These are phyloP conservation scores for Solanum peruvianum DNA, from an alignment of 257 asterid species.

Conservation along the genomic window DNA sequence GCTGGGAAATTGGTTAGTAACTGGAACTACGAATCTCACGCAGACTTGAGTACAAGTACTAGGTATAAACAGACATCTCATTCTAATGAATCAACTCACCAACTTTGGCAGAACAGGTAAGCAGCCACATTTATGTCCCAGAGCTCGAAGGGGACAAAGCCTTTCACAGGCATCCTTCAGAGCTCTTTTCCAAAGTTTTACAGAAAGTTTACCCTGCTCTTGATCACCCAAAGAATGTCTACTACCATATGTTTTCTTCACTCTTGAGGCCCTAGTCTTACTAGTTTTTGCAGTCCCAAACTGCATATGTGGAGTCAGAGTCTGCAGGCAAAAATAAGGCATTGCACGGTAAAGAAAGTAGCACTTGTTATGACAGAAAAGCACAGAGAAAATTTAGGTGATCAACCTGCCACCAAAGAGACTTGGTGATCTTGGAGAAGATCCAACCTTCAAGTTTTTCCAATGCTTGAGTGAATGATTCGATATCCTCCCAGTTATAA, in stretches of 20 bases:
- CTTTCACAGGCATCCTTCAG: constrained; percentile 85
- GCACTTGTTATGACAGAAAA: background rate
- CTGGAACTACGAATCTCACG: background rate
- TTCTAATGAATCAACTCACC: constrained; percentile 30
- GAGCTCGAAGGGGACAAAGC: constrained; percentile 85
- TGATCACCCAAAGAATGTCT: constrained; percentile 38
- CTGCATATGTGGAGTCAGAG: constrained; percentile 91
- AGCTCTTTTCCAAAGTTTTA: constrained; percentile 82
- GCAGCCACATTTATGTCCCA: constrained; percentile 69
- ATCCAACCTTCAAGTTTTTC: constrained; percentile 88
- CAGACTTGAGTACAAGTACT: background rate
- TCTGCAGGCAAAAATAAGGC: constrained; percentile 29
- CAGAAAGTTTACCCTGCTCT: constrained; percentile 64
- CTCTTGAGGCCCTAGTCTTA: constrained; percentile 17
- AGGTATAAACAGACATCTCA: background rate
- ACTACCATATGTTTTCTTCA: constrained; percentile 38
- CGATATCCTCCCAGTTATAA: constrained; percentile 63
- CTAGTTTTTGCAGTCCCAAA: constrained; percentile 34
- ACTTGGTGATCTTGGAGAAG: constrained; percentile 70
- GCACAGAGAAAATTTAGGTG: background rate
- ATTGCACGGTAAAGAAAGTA: background rate
- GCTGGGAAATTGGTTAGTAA: background rate
- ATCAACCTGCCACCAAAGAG: constrained; percentile 95
- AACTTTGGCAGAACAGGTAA: constrained; percentile 59
- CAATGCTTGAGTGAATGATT: constrained; percentile 60